Evolutionary conservation across 495 filamentous ascomycete genomes (phyloP).

Genomic region (Xylaria curta): DNA sequence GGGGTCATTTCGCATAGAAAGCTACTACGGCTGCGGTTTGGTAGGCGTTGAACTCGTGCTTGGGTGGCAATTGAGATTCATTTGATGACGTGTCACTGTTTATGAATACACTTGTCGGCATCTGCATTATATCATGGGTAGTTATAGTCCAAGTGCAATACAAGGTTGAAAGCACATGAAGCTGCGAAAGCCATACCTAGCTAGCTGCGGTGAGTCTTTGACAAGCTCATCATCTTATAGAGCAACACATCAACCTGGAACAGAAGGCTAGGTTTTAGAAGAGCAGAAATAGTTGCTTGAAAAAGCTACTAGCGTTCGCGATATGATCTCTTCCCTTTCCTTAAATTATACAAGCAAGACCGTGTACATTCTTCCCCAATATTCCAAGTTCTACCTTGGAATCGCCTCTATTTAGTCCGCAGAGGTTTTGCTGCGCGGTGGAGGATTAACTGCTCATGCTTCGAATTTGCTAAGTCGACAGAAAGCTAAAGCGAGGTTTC

Average conservation of each 20-base stretch:
- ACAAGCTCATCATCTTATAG: not conserved
- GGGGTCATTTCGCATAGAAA: constrained; percentile 40
- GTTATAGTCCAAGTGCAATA: constrained; percentile 1
- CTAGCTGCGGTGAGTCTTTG: not conserved
- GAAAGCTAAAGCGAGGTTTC: not conserved
- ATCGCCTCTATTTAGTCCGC: not conserved
- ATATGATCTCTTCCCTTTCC: not conserved
- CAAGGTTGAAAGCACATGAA: not conserved
- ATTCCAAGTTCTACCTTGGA: not conserved
- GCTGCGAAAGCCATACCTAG: not conserved
- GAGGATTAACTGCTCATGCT: not conserved
- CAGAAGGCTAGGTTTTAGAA: not conserved
- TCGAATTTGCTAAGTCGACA: not conserved
- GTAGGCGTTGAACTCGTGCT: constrained; percentile 39
- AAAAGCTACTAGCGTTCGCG: not conserved
- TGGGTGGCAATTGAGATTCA: constrained; percentile 37
- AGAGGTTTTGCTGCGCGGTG: not conserved
- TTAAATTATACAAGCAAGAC: not conserved
- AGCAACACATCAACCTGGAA: not conserved
- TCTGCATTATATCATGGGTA: not conserved
- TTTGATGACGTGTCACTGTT: constrained; percentile 4
- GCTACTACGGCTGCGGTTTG: constrained; percentile 37
- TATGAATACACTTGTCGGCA: not conserved
- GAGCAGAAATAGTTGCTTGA: not conserved
- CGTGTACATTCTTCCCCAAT: not conserved